Evolutionary conservation across 192 early-diverging fungal species (phyloP).

Genomic region (Rhizophagus sp.): DNA sequence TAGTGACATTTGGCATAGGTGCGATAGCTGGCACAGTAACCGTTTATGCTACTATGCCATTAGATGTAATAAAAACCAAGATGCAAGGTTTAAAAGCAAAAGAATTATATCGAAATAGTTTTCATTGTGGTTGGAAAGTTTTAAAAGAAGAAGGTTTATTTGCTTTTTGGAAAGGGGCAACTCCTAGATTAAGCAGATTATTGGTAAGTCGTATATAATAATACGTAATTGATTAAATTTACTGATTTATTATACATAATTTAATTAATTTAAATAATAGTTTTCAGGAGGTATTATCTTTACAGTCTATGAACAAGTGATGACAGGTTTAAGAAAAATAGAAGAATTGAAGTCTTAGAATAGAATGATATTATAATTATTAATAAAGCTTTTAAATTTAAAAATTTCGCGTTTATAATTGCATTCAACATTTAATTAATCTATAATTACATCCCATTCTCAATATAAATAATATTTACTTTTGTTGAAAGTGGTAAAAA

Average conservation of each 20-base stretch:
- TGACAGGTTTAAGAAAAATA: slow-evolving; percentile 26
- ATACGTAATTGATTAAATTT: not conserved
- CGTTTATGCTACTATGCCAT: slow-evolving; percentile 94
- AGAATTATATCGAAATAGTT: slow-evolving; percentile 64
- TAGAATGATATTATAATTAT: too few relatives aligned
- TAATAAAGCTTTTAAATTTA: too few relatives aligned
- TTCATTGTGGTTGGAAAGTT: slow-evolving; percentile 74
- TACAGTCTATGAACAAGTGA: slow-evolving; percentile 77
- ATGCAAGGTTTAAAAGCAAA: slow-evolving; percentile 86
- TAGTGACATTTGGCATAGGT: slow-evolving; percentile 71
- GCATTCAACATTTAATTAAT: too few relatives aligned
- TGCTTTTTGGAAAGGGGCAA: slow-evolving; percentile 95
- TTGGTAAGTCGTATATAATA: slow-evolving; percentile 57
- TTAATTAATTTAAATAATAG: slow-evolving; percentile 36
- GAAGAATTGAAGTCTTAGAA: not conserved
- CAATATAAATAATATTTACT: too few relatives aligned
- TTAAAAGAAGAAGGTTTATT: slow-evolving; percentile 73
- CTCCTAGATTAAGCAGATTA: slow-evolving; percentile 84
- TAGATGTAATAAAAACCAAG: slow-evolving; percentile 97
- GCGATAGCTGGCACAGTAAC: slow-evolving; percentile 89
- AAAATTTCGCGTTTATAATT: too few relatives aligned
- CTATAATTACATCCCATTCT: too few relatives aligned
- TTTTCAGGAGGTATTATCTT: slow-evolving; percentile 88
- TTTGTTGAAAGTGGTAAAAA: too few relatives aligned
- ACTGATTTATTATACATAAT: slow-evolving; percentile 6